Evolutionary conservation across 208 protist genomes (phyloP).

Genomic region (Phytomonas francai): DNA sequence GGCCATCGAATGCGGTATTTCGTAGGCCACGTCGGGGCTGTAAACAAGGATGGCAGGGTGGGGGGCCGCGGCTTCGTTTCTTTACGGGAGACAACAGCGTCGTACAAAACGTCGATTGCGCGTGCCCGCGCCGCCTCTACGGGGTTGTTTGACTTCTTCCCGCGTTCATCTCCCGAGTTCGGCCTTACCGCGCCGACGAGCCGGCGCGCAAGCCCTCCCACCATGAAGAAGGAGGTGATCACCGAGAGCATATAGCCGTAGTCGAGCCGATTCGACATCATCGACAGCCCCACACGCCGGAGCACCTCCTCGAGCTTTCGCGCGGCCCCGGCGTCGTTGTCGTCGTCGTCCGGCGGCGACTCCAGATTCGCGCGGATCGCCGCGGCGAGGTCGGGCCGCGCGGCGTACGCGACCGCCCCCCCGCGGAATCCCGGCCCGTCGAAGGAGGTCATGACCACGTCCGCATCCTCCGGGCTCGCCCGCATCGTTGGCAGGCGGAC

Average conservation of each 20-base stretch:
- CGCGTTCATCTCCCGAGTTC: neutral
- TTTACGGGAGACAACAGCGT: neutral
- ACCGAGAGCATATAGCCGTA: slow-evolving; percentile 1
- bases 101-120: neutral
- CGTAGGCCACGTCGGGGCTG: neutral
- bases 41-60: neutral
- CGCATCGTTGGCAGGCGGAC: neutral
- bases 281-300: neutral
- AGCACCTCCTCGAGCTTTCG: neutral
- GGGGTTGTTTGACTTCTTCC: neutral
- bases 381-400: neutral
- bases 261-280: slow-evolving; percentile 5
- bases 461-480: no score
- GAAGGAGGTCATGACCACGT: neutral
- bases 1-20: neutral
- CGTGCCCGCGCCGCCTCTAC: neutral
- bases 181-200: neutral
- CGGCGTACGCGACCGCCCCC: neutral
- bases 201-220: neutral
- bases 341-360: neutral
- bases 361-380: neutral
- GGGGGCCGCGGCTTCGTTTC: neutral
- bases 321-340: no score
- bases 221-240: neutral
- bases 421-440: neutral